phyloP scores from a whole-genome alignment of 2,329 filamentous ascomycete genomes.

The Xylaria sp. region DNA sequence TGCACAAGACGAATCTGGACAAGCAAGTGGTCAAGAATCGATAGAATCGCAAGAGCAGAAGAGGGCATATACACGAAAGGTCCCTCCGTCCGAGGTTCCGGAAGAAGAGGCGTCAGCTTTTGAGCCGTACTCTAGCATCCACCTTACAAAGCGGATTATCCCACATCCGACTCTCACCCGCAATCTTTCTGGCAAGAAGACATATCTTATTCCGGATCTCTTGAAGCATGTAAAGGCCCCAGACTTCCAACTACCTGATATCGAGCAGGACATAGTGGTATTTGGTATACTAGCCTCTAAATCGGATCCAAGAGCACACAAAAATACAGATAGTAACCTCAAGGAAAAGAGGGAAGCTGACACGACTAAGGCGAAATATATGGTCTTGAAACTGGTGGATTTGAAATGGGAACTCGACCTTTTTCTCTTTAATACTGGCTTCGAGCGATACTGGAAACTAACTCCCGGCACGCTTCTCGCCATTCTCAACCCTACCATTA shows the following conservation, averaged over 20 bases:
- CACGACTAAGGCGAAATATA: constrained; percentile 80
- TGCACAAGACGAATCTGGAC: constrained; percentile 33
- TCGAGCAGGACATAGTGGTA: constrained; percentile 89
- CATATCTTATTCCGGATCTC: constrained; percentile 82
- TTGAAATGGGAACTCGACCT: constrained; percentile 91
- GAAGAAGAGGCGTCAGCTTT: constrained; percentile 71
- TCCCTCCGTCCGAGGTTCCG: constrained; percentile 50
- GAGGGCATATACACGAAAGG: constrained; percentile 32
- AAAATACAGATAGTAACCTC: constrained; percentile 56
- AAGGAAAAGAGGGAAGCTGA: constrained; percentile 63
- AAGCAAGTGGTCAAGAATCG: constrained; percentile 32
- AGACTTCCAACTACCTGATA: constrained; percentile 80
- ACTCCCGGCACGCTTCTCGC: constrained; percentile 89
- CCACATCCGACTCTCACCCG: constrained; percentile 83
- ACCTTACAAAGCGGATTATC: constrained; percentile 84
- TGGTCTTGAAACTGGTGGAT: constrained; percentile 89
- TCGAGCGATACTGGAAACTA: constrained; percentile 94
- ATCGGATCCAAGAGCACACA: constrained; percentile 77
- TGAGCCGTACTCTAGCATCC: constrained; percentile 86
- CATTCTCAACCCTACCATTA: constrained; percentile 88
- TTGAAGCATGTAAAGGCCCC: constrained; percentile 84
- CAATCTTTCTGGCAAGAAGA: constrained; percentile 79
- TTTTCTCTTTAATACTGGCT: constrained; percentile 90
- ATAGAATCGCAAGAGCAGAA: constrained; percentile 41
- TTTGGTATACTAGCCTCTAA: constrained; percentile 90